Evolutionary conservation across 2,329 filamentous ascomycete genomes (phyloP).

Genomic region (Ophiognomonia clavigignenti-juglandacearum): DNA sequence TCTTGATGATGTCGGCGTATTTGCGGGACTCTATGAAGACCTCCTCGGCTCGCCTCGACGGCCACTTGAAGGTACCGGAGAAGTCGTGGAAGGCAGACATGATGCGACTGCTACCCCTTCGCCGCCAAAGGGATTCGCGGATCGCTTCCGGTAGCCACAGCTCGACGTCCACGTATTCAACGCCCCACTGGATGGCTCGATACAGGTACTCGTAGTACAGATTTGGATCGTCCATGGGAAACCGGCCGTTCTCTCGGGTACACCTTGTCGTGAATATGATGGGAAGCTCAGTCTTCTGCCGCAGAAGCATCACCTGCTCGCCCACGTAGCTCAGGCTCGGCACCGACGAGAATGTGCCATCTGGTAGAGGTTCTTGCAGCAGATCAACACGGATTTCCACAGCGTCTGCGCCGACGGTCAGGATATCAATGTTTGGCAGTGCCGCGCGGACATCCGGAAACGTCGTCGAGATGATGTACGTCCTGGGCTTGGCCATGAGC

Average conservation of each 20-base stretch:
- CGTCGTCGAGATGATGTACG: slow-evolving; percentile 82
- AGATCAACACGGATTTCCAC: slow-evolving; percentile 83
- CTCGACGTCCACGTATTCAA: slow-evolving; percentile 87
- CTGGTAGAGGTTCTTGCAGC: slow-evolving; percentile 62
- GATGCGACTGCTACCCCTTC: slow-evolving; percentile 74
- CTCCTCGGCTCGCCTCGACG: slow-evolving; percentile 63
- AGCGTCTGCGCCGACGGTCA: slow-evolving; percentile 81
- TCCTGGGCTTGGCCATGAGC: slow-evolving; percentile 71
- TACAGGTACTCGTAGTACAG: slow-evolving; percentile 77
- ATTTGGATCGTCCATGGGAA: slow-evolving; percentile 74
- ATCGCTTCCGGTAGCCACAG: slow-evolving; percentile 79
- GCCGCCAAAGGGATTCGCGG: slow-evolving; percentile 59
- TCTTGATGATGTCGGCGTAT: slow-evolving; percentile 84
- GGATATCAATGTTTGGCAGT: slow-evolving; percentile 77
- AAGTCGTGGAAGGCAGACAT: slow-evolving; percentile 93
- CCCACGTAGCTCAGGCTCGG: slow-evolving; percentile 81
- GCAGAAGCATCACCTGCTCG: slow-evolving; percentile 77
- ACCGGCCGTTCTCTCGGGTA: slow-evolving; percentile 75
- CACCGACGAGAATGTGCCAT: slow-evolving; percentile 58
- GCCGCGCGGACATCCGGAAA: slow-evolving; percentile 82
- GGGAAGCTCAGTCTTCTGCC: slow-evolving; percentile 80
- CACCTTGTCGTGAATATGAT: slow-evolving; percentile 86
- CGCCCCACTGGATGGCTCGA: slow-evolving; percentile 81
- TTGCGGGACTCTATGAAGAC: slow-evolving; percentile 68
- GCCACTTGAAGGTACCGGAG: slow-evolving; percentile 79